Percentiles rank a stretch among this genome's conserved stretches.
These are phyloP conservation scores for Gracilaria gracilis DNA, from an alignment of 23 red algal species.

Conservation along the genomic window DNA sequence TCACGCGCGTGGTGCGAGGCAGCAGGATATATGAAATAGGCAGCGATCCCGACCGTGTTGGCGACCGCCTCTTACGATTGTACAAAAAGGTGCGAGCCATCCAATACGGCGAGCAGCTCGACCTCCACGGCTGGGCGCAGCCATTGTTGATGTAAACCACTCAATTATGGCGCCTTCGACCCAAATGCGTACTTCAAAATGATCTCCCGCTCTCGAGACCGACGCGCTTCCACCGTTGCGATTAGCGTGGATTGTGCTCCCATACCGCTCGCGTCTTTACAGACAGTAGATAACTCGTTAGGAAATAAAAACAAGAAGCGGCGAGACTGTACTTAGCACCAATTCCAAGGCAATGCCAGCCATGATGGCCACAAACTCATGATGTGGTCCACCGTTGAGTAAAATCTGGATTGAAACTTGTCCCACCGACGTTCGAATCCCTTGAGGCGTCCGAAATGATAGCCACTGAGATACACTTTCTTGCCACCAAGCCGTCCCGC, in stretches of 20 bases:
- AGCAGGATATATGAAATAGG: constrained; percentile 70
- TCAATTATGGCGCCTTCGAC: background rate
- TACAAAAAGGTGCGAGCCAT: constrained; percentile 87
- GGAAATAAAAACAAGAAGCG: background rate
- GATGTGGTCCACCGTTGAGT: background rate
- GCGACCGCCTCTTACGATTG: constrained; percentile 38
- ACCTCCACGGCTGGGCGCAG: constrained; percentile 69
- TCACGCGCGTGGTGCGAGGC: constrained; percentile 75
- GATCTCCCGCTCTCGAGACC: background rate
- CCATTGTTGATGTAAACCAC: constrained; percentile 9
- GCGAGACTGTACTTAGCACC: background rate
- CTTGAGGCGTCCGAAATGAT: constrained; percentile 51
- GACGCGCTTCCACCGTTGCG: background rate
- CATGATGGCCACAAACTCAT: constrained; percentile 13
- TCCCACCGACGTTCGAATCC: background rate
- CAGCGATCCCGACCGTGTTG: constrained; percentile 67
- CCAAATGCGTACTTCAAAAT: background rate
- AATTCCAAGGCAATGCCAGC: constrained; percentile 12
- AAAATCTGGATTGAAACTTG: background rate
- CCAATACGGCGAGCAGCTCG: constrained; percentile 70
- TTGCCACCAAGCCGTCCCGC: constrained; percentile 41
- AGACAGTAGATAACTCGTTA: background rate
- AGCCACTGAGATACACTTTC: constrained; percentile 54
- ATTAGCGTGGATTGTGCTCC: background rate
- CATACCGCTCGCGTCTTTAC: background rate